These are phyloP conservation scores for Bipolaris cookei DNA, from an alignment of 2,329 filamentous ascomycete genomes.

Conservation along the genomic window DNA sequence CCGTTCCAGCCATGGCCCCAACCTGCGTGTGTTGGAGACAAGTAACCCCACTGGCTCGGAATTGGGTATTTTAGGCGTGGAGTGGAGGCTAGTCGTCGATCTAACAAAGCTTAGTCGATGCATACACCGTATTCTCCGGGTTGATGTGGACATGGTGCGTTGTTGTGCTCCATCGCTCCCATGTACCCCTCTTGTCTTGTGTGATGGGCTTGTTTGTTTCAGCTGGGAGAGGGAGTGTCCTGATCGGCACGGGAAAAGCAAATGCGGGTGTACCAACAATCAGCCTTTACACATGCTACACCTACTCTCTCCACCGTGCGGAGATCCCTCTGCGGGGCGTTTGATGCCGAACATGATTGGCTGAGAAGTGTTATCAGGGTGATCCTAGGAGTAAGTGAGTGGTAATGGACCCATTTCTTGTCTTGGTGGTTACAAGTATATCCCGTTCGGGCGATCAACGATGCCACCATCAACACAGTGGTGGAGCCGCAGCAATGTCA, in stretches of 20 bases:
- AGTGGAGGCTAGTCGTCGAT: slow-evolving; percentile 10
- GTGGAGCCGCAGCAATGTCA: slow-evolving; percentile 3
- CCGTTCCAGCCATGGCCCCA: slow-evolving; percentile 24
- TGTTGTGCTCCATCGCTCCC: background rate
- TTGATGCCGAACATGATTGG: slow-evolving; percentile 4
- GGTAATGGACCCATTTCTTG: slow-evolving; percentile 9
- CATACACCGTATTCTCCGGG: background rate
- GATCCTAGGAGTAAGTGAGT: slow-evolving; percentile 4
- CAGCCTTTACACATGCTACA: background rate
- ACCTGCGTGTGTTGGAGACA: slow-evolving; percentile 26
- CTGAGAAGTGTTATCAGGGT: background rate
- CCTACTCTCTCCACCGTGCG: background rate
- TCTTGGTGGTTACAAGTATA: slow-evolving; percentile 6
- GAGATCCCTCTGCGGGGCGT: slow-evolving; percentile 1
- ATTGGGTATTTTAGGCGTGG: slow-evolving; percentile 25
- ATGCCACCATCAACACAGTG: background rate
- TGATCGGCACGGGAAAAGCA: background rate
- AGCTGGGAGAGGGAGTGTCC: background rate
- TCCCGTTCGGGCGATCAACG: background rate
- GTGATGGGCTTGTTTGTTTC: background rate
- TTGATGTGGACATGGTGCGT: background rate
- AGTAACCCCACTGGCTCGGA: slow-evolving; percentile 24
- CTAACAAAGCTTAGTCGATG: slow-evolving; percentile 13
- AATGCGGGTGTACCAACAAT: background rate
- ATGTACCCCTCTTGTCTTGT: background rate